Conservation (phyloP, 1,284 basidiomycete species). For the Cutaneotrichosporon curvatum region DNA sequence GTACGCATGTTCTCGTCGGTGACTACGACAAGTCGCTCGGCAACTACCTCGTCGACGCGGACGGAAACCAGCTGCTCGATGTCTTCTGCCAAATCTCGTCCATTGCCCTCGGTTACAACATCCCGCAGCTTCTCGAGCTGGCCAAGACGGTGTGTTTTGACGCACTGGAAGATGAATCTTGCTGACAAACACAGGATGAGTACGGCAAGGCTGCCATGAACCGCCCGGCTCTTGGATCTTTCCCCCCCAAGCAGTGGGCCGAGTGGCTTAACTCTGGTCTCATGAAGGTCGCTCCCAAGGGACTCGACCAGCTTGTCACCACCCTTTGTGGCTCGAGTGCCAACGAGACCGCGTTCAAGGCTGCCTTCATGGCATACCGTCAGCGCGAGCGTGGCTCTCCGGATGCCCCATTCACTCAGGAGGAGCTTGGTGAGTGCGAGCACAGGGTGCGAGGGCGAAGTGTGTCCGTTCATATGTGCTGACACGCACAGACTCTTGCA, state of each 20-base stretch:
- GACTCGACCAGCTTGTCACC: slow-evolving; percentile 48
- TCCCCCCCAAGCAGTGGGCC: slow-evolving; percentile 50
- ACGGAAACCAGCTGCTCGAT: slow-evolving; percentile 52
- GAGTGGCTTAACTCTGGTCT: slow-evolving; percentile 49
- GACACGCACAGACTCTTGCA: slow-evolving; percentile 45
- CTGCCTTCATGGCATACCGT: slow-evolving; percentile 49
- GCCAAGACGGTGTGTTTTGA: slow-evolving; percentile 31
- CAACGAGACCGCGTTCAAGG: slow-evolving; percentile 53
- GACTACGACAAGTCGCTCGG: slow-evolving; percentile 27
- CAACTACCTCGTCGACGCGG: slow-evolving; percentile 53
- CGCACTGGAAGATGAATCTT: not conserved
- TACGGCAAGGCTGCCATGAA: slow-evolving; percentile 38
- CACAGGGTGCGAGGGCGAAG: too few relatives aligned
- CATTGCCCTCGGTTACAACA: slow-evolving; percentile 50
- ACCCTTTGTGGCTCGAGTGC: slow-evolving; percentile 44
- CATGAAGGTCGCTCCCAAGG: slow-evolving; percentile 50
- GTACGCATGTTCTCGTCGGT: slow-evolving; percentile 19
- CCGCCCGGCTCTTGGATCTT: slow-evolving; percentile 52
- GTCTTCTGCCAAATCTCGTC: slow-evolving; percentile 52
- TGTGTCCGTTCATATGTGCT: too few relatives aligned
- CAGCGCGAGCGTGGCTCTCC: slow-evolving; percentile 29
- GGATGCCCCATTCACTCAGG: slow-evolving; percentile 29
- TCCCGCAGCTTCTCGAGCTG: slow-evolving; percentile 48
- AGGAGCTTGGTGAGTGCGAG: slow-evolving; percentile 28
- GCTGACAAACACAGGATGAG: slow-evolving; percentile 11